Evolutionary conservation across 306 rosid species (phyloP).

Genomic region (Pyrus betulifolia): DNA sequence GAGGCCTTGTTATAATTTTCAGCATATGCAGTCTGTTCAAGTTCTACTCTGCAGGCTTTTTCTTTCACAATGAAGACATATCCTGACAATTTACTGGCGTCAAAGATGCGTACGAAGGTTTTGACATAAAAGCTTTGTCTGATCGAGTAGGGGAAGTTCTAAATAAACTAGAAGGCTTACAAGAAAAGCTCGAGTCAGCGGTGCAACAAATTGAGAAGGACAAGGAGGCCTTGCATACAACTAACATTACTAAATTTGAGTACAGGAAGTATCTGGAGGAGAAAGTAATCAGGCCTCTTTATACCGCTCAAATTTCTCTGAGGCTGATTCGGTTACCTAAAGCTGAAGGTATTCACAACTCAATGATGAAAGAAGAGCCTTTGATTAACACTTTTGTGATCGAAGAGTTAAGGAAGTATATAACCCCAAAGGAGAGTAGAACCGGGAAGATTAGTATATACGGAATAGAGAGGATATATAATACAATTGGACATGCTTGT

Average conservation of each 20-base stretch:
- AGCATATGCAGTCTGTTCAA: constrained; percentile 52
- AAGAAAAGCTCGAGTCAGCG: constrained; percentile 58
- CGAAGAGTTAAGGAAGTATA: constrained; percentile 84
- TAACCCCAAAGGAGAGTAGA: constrained; percentile 76
- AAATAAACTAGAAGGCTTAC: constrained; percentile 47
- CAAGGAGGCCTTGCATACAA: constrained; percentile 27
- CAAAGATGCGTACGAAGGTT: constrained; percentile 36
- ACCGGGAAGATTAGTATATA: constrained; percentile 49
- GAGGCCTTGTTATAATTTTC: constrained; percentile 61
- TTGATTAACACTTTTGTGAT: constrained; percentile 59
- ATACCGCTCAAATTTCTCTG: constrained; percentile 56
- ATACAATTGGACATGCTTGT: constrained; percentile 91
- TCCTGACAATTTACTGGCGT: constrained; percentile 43
- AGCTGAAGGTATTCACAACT: constrained; percentile 38
- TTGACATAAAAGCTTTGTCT: constrained; percentile 52
- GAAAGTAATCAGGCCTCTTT: constrained; percentile 74
- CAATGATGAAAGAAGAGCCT: constrained; percentile 57
- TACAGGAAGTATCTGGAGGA: constrained; percentile 53
- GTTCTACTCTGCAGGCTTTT: constrained; percentile 72
- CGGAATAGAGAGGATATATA: constrained; percentile 52
- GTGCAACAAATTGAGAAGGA: constrained; percentile 53
- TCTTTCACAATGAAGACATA: constrained; percentile 51
- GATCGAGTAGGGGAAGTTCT: constrained; percentile 62
- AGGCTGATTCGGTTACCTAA: constrained; percentile 61
- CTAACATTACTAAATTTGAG: constrained; percentile 30